These are phyloP conservation scores for Rhodomyrtus psidioides DNA, from an alignment of 441 rosid genomes.

Conservation along the genomic window DNA sequence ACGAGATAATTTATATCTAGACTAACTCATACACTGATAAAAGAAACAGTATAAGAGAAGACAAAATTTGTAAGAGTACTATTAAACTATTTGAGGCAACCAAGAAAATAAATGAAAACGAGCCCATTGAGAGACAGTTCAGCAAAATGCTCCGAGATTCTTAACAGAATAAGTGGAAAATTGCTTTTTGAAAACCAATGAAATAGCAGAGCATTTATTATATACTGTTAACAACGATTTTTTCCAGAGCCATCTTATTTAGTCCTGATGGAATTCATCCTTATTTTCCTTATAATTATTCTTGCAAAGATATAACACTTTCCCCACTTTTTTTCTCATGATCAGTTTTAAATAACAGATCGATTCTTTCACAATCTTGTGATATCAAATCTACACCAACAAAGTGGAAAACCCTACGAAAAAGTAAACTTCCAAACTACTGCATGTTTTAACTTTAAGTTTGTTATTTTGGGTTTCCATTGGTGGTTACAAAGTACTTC, in stretches of 20 bases:
- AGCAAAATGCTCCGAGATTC: neutral
- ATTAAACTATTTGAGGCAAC: neutral
- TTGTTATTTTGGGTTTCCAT: neutral
- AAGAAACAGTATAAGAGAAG: neutral
- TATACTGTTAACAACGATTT: neutral
- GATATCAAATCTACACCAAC: neutral
- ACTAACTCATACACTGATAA: neutral
- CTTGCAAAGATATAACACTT: neutral
- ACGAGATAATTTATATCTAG: neutral
- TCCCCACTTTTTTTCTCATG: neutral
- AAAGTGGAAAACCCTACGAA: neutral
- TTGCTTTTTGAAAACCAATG: neutral
- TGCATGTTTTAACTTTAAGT: neutral
- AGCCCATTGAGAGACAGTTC: neutral
- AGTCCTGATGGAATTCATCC: neutral
- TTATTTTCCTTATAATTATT: neutral
- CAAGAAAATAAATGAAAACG: neutral
- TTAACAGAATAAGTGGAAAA: neutral
- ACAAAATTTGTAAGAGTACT: neutral
- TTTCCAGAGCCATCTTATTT: neutral
- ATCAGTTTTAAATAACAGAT: neutral
- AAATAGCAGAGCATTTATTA: neutral
- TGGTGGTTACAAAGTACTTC: neutral
- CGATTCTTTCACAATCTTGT: neutral
- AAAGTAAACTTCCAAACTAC: neutral